These are phyloP conservation scores for Lactarius vividus DNA, from an alignment of 768 basidiomycete species.

Conservation along the genomic window DNA sequence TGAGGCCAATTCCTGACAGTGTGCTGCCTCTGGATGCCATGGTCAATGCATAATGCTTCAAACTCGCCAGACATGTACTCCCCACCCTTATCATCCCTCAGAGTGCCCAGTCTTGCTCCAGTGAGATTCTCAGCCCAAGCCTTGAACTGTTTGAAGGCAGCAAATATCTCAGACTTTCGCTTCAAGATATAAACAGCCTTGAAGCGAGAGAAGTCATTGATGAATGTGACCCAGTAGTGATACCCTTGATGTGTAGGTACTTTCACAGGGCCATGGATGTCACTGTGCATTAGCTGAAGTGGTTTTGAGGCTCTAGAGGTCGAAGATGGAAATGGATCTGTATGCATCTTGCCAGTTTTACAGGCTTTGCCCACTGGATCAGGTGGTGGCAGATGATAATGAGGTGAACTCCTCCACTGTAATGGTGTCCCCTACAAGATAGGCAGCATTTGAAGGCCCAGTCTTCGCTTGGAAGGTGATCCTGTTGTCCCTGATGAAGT, in stretches of 20 bases:
- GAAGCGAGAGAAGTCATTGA: background rate
- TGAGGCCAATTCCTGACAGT: constrained; percentile 24
- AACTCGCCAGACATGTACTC: constrained; percentile 31
- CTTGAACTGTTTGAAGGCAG: constrained; percentile 34
- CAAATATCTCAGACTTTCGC: constrained; percentile 31
- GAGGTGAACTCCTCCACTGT: too few relatives aligned
- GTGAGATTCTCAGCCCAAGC: constrained; percentile 34
- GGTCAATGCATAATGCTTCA: constrained; percentile 13
- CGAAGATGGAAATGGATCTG: background rate
- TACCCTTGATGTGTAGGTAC: background rate
- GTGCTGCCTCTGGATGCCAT: constrained; percentile 30
- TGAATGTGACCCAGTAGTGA: background rate
- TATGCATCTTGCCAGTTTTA: too few relatives aligned
- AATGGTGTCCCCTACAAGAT: too few relatives aligned
- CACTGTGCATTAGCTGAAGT: background rate
- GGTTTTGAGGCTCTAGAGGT: background rate
- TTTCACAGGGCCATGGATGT: background rate
- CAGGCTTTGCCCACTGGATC: too few relatives aligned
- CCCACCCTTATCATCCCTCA: constrained; percentile 33
- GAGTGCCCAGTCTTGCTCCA: constrained; percentile 10
- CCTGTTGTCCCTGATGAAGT: too few relatives aligned
- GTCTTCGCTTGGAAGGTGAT: too few relatives aligned
- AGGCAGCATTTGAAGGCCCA: too few relatives aligned
- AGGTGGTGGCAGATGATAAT: too few relatives aligned
- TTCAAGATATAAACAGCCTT: background rate